Conservation (phyloP, 495 filamentous ascomycete genomes). For the Podospora pseudocomata region DNA sequence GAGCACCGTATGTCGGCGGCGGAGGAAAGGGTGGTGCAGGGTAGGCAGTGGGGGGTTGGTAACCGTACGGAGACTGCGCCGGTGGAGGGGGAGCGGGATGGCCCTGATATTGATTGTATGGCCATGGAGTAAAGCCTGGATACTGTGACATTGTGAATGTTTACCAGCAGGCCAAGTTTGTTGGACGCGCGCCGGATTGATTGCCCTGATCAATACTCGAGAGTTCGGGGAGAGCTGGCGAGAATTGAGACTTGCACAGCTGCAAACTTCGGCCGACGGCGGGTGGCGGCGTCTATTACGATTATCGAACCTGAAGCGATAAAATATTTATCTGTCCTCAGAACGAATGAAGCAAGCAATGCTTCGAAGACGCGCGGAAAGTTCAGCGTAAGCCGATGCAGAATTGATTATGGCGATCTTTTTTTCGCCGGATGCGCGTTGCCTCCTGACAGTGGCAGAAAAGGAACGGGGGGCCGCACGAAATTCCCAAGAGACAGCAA, state of each 20-base stretch:
- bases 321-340: neutral
- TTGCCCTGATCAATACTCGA: neutral
- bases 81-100: neutral
- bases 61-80: conserved; percentile 6
- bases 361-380: neutral
- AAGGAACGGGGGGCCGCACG: neutral
- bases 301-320: neutral
- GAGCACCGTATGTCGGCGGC: conserved; percentile 19
- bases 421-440: neutral
- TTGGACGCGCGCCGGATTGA: neutral
- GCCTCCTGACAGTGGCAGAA: neutral
- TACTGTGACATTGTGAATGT: conserved; percentile 37
- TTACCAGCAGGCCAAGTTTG: neutral
- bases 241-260: neutral
- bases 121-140: conserved; percentile 20
- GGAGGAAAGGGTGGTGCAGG: conserved; percentile 11
- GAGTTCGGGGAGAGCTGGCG: neutral
- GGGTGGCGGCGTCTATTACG: neutral
- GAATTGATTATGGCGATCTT: neutral
- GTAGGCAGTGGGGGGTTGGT: conserved; percentile 27
- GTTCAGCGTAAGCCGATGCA: neutral
- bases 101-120: conserved; percentile 33
- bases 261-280: neutral
- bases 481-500: neutral
- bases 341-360: neutral